Percentiles rank a stretch among this genome's conserved stretches.
phyloP scores from a whole-genome alignment of 2,329 filamentous ascomycete species.

The Byssochlamys sp. region DNA sequence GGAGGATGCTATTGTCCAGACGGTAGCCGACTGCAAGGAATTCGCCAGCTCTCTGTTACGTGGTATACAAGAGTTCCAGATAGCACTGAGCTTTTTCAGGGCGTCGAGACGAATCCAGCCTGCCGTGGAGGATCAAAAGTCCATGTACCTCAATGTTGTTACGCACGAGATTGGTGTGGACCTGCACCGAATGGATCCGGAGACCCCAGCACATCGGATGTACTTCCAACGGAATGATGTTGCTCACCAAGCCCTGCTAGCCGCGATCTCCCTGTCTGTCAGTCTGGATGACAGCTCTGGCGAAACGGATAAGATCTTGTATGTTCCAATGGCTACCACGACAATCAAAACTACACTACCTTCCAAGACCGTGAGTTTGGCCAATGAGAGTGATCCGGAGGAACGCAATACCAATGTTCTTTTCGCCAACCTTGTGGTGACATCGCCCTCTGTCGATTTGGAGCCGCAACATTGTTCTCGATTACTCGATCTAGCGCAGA shows the following conservation, averaged over 20 bases:
- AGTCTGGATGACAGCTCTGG: conserved; percentile 84
- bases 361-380: conserved; percentile 81
- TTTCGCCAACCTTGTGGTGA: conserved; percentile 91
- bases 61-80: conserved; percentile 92
- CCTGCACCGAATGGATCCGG: conserved; percentile 78
- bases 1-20: conserved; percentile 63
- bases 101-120: conserved; percentile 69
- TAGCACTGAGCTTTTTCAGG: conserved; percentile 83
- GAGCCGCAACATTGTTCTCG: conserved; percentile 86
- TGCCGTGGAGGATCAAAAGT: conserved; percentile 56
- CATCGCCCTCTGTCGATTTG: conserved; percentile 86
- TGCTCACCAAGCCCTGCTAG: conserved; percentile 85
- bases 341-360: conserved; percentile 88
- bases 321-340: conserved; percentile 94
- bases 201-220: conserved; percentile 92
- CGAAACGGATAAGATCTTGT: conserved; percentile 75
- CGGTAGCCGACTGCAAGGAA: conserved; percentile 84
- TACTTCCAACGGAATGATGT: conserved; percentile 90
- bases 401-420: conserved; percentile 93
- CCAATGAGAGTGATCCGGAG: conserved; percentile 58
- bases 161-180: conserved; percentile 97
- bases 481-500: conserved; percentile 64
- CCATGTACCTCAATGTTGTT: conserved; percentile 72
- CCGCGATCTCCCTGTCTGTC: conserved; percentile 83
- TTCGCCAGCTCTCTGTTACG: conserved; percentile 81